These are phyloP conservation scores for Monotropa hypopitys DNA, from an alignment of 179 eudicot species.

Conservation along the genomic window DNA sequence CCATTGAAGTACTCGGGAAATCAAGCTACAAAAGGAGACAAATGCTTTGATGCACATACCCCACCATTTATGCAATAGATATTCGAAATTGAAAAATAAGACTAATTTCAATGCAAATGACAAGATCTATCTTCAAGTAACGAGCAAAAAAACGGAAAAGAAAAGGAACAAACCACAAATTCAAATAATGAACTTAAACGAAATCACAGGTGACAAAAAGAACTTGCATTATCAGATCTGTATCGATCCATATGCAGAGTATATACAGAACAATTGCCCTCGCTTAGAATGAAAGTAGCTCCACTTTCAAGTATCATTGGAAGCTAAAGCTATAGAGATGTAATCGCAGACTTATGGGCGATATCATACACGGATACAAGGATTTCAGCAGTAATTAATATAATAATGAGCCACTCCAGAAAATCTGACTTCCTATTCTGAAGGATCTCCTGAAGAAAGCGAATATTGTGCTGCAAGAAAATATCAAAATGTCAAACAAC, in stretches of 20 bases:
- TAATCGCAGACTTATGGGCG: slow-evolving; percentile 46
- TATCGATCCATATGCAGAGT: neutral
- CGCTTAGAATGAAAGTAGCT: neutral
- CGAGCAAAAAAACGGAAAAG: neutral
- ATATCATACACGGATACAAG: slow-evolving; percentile 80
- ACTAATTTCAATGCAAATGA: neutral
- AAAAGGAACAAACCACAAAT: neutral
- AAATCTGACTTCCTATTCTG: slow-evolving; percentile 95
- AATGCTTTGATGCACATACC: neutral
- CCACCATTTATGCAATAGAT: neutral
- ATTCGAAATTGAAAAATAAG: neutral
- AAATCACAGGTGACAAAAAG: neutral
- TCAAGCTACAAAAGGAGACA: neutral
- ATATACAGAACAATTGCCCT: neutral
- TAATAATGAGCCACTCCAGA: slow-evolving; percentile 86
- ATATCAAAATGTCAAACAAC: neutral
- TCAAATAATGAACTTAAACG: neutral
- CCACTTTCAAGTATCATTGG: neutral
- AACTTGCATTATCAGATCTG: too few relatives aligned
- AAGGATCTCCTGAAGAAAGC: slow-evolving; percentile 88
- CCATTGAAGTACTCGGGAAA: neutral
- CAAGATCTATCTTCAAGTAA: neutral
- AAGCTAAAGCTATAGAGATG: slow-evolving; percentile 7
- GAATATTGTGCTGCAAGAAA: slow-evolving; percentile 73
- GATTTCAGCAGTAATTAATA: slow-evolving; percentile 77